These are phyloP conservation scores for Globisporangium middletonii DNA, from an alignment of 352 stramenopile species.

Conservation along the genomic window DNA sequence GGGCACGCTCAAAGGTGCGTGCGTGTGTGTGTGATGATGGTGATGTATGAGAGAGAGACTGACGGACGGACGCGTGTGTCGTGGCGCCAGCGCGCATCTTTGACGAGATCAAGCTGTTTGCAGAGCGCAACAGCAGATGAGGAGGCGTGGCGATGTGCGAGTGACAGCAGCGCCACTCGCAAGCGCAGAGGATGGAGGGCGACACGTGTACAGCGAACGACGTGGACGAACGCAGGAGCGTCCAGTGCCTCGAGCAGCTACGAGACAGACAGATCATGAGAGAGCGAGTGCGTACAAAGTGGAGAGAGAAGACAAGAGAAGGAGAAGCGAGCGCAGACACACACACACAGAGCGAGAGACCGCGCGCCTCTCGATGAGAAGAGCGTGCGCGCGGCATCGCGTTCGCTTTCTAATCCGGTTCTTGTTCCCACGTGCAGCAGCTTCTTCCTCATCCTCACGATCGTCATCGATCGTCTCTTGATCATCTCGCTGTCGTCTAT, in stretches of 20 bases:
- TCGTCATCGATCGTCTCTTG: neutral
- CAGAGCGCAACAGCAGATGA: slow-evolving; percentile 66
- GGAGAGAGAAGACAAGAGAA: neutral
- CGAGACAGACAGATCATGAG: too few relatives aligned
- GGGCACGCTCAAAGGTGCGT: slow-evolving; percentile 76
- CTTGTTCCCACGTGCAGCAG: neutral
- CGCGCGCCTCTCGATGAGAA: slow-evolving; percentile 11
- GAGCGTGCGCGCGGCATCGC: neutral
- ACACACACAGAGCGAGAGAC: neutral
- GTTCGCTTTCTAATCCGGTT: neutral
- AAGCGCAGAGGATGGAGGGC: neutral
- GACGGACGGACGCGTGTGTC: slow-evolving; percentile 2
- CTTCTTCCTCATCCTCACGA: neutral
- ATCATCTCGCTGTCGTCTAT: neutral
- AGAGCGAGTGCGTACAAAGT: too few relatives aligned
- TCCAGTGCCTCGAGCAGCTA: too few relatives aligned
- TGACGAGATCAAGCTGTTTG: slow-evolving; percentile 84
- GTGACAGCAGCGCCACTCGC: neutral
- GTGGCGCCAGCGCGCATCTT: slow-evolving; percentile 65
- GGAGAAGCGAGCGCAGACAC: neutral
- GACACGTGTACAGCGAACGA: slow-evolving; percentile 2
- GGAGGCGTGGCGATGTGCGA: neutral
- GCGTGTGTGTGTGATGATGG: neutral
- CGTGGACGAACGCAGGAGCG: neutral
- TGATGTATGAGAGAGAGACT: slow-evolving; percentile 2